Evolutionary conservation across 139 green algal genomes (phyloP).

Genomic region (Volvox africanus): DNA sequence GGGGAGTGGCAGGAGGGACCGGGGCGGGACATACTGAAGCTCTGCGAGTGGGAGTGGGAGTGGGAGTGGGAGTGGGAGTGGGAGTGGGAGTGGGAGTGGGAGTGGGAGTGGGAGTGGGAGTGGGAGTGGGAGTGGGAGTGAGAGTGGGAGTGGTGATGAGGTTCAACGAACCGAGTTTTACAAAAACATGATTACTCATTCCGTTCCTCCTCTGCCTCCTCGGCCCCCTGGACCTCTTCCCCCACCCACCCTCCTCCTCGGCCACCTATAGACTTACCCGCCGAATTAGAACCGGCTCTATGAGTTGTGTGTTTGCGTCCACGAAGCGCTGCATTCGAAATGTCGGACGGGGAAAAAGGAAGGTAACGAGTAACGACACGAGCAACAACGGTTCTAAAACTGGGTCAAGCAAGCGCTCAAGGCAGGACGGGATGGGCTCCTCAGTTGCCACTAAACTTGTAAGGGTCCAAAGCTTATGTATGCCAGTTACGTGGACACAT

Average conservation of each 20-base stretch:
- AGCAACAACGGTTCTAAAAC: too few relatives aligned
- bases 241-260: not conserved
- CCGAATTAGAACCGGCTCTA: not conserved
- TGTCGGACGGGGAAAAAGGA: too few relatives aligned
- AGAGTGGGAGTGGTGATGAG: too few relatives aligned
- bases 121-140: not conserved
- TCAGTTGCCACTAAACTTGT: too few relatives aligned
- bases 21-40: not conserved
- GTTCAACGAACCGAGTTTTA: too few relatives aligned
- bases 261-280: not conserved
- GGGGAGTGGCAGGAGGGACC: constrained; percentile 18
- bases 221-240: too few relatives aligned
- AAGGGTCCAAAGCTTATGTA: too few relatives aligned
- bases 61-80: not conserved
- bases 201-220: not conserved
- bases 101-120: not conserved
- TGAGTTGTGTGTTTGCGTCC: not conserved
- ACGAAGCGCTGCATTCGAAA: not conserved
- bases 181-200: too few relatives aligned
- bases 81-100: not conserved
- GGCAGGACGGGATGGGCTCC: too few relatives aligned
- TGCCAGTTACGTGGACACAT: too few relatives aligned
- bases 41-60: not conserved
- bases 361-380: too few relatives aligned
- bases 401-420: too few relatives aligned